Evolutionary conservation across 2,329 filamentous ascomycete species (phyloP).

Genomic region (Colletotrichum salicis): DNA sequence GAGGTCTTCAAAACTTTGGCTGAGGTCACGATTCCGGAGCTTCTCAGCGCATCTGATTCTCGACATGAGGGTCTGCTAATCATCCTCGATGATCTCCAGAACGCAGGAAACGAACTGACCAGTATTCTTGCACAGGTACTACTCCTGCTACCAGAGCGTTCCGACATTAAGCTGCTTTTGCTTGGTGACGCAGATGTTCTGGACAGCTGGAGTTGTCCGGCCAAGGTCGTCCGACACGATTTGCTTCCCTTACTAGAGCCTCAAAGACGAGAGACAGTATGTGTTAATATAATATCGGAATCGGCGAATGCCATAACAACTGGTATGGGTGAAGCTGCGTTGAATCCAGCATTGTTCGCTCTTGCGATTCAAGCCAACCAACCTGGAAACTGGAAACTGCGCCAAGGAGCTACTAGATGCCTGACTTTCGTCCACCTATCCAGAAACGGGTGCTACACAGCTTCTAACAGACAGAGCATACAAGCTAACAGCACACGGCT

Average conservation of each 20-base stretch:
- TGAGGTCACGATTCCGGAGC: not conserved
- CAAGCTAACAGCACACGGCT: not conserved
- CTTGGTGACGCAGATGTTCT: not conserved
- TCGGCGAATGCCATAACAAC: not conserved
- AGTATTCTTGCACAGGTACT: not conserved
- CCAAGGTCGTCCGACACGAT: not conserved
- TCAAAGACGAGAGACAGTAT: not conserved
- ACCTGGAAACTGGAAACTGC: not conserved
- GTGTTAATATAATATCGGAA: not conserved
- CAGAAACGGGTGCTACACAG: not conserved
- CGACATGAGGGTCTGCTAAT: not conserved
- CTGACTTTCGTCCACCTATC: not conserved
- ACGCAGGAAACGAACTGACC: not conserved
- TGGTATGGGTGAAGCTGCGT: not conserved
- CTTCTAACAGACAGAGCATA: not conserved
- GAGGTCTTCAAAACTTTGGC: not conserved
- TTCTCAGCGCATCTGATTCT: not conserved
- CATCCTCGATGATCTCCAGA: constrained; percentile 3
- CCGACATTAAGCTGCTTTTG: not conserved
- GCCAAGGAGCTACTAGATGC: constrained; percentile 13
- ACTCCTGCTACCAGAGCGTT: not conserved
- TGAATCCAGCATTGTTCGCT: constrained; percentile 13
- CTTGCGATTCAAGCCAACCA: constrained; percentile 1
- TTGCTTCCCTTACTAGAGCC: not conserved
- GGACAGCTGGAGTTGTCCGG: not conserved